These are phyloP conservation scores for Cucurbita argyrosperma DNA, from an alignment of 306 rosid species.

Conservation along the genomic window DNA sequence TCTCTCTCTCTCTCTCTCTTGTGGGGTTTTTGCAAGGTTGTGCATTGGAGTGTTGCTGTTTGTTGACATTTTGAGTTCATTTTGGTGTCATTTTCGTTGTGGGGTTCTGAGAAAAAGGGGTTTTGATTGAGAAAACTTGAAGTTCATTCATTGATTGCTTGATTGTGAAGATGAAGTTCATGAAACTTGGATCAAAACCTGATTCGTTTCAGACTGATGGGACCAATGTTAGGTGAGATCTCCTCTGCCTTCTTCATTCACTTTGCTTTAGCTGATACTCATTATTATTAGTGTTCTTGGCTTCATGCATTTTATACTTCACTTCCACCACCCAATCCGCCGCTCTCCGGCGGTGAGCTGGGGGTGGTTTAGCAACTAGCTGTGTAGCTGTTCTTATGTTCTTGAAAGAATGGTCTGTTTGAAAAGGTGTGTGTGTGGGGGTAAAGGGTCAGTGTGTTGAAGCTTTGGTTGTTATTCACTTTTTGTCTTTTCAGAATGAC, in stretches of 20 bases:
- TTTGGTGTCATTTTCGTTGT: constrained; percentile 15
- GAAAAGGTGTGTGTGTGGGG: background rate
- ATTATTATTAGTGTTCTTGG: background rate
- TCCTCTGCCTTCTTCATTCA: constrained; percentile 9
- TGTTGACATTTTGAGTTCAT: background rate
- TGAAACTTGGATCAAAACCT: constrained; percentile 97
- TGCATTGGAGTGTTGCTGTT: background rate
- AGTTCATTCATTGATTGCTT: constrained; percentile 27
- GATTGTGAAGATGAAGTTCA: constrained; percentile 68
- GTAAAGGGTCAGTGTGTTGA: background rate
- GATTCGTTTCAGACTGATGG: constrained; percentile 76
- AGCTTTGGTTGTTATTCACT: background rate
- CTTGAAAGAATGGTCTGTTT: background rate
- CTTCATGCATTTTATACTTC: background rate
- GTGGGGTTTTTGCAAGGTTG: constrained; percentile 5
- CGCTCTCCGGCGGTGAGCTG: background rate
- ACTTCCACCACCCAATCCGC: background rate
- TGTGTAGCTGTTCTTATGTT: background rate
- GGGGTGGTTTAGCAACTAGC: background rate
- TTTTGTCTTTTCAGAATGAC: background rate
- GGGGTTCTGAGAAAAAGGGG: constrained; percentile 20
- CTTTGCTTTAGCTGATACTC: constrained; percentile 7
- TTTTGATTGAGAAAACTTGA: constrained; percentile 2
- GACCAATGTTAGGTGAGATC: constrained; percentile 72
- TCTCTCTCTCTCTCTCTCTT: background rate